Evolutionary conservation across 73 alveolate genomes (phyloP), one percentile per base, ranked within the genome.

Genomic region (Uronychia setigera): DNA sequence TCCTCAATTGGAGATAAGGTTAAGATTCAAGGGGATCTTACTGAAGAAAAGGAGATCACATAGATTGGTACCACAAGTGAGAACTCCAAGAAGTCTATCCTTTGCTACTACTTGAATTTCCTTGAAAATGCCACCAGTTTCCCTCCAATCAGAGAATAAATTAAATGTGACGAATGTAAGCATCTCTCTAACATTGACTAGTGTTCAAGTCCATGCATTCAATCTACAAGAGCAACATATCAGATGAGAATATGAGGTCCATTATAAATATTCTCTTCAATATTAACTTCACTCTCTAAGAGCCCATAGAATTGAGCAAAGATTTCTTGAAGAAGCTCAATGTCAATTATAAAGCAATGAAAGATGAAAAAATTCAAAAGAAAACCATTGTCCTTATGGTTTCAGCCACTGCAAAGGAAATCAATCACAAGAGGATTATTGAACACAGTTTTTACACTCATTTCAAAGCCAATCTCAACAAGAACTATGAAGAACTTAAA

Each of bases 351-450:
- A 77, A 83, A 58, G 84, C 78, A 25, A 88, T 30, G 59, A 77
- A 60, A 9, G 95, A 89, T 28, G 87, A 84, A 32, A 89, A 84
- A 74, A 81, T 77, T n/a, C 35, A 83, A 26, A 80, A 80, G 78
- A 89, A 89, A 74, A 84, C 85, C 29, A 89, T 89, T 5, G 90
- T 80, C 27, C 77, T 89, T 5, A 81, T 85, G 29, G 95, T 89
- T 26, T 78, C 90, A 26, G 92, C 95, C 28, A 83, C 92, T 1
- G 90, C 92, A 5, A 87, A 76, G 0, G 92, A 89, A 33, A 87
- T 58, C 29, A 89, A 89, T 59, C 95, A 89, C 85, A 89, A 89
- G 83, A 85, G 60, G 35, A 74, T 89, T n/a, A 89, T 89, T 31
- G 86, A 89, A 74, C 78, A 76, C 46, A 90, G 90, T 9, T 89